Percentiles rank a stretch among this genome's conserved stretches.
Conservation (phyloP, 2,329 filamentous ascomycete species). For the Aspergillus latus region DNA sequence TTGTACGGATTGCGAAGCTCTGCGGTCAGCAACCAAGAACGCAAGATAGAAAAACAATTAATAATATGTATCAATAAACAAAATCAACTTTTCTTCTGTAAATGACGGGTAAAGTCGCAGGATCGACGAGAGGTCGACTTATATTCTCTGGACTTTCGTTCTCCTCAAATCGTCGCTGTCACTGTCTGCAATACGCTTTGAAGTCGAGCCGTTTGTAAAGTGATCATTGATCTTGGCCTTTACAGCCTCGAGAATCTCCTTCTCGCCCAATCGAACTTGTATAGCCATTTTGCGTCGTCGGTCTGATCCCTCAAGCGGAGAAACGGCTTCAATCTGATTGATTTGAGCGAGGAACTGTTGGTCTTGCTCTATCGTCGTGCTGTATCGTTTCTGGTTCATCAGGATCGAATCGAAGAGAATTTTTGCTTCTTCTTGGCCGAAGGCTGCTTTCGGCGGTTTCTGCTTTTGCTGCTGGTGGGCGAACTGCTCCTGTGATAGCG, state of each 20-base stretch:
- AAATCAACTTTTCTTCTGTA: constrained; percentile 17
- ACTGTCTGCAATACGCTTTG: constrained; percentile 34
- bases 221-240: constrained; percentile 40
- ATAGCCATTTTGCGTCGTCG: constrained; percentile 59
- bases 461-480: constrained; percentile 34
- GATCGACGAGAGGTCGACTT: neutral
- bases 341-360: constrained; percentile 39
- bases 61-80: constrained; percentile 33
- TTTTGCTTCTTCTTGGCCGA: constrained; percentile 29
- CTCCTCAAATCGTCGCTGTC: constrained; percentile 28
- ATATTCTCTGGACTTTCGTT: constrained; percentile 29
- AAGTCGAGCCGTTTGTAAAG: constrained; percentile 19
- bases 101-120: neutral
- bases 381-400: constrained; percentile 48
- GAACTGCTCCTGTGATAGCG: constrained; percentile 34
- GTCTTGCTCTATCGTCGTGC: constrained; percentile 56
- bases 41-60: constrained; percentile 29
- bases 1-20: constrained; percentile 41
- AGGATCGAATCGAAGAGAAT: constrained; percentile 38
- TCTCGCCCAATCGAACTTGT: constrained; percentile 70
- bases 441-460: constrained; percentile 37
- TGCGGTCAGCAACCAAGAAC: constrained; percentile 36
- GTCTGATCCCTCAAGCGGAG: constrained; percentile 34
- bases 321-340: constrained; percentile 31
- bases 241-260: constrained; percentile 62